A percentile compares a stretch with the other conserved stretches of the same genome.
These are phyloP conservation scores for Helianthus tuberosus DNA, from an alignment of 129 eudicot species.

Conservation along the genomic window DNA sequence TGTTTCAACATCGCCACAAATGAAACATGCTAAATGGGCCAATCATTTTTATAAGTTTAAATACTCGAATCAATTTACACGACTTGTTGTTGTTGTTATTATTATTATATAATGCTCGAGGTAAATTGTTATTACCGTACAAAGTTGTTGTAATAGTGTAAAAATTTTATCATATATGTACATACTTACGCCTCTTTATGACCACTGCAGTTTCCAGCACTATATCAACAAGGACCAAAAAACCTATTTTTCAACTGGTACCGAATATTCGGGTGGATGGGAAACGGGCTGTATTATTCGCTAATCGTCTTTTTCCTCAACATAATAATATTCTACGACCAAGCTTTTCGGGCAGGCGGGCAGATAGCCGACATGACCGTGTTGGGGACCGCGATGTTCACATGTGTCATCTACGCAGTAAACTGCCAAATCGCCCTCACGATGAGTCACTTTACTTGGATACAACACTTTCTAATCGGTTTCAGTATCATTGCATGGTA, in stretches of 20 bases:
- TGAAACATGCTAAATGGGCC: too few species aligned
- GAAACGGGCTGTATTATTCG: conserved; percentile 86
- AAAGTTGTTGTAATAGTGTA: not conserved
- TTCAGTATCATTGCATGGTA: conserved; percentile 78
- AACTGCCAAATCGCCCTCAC: conserved; percentile 93
- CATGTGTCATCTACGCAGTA: conserved; percentile 79
- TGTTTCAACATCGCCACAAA: too few species aligned
- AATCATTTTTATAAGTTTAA: too few species aligned
- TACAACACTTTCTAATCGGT: conserved; percentile 82
- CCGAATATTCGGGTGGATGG: conserved; percentile 94
- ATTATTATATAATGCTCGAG: too few species aligned
- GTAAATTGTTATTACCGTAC: not conserved
- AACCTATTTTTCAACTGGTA: conserved; percentile 92
- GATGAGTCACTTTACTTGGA: conserved; percentile 98
- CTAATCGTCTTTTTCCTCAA: conserved; percentile 79
- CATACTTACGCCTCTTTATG: not conserved
- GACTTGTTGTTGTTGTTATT: too few species aligned
- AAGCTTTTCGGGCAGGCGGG: conserved; percentile 76
- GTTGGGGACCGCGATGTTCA: conserved; percentile 93
- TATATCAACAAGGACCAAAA: conserved; percentile 95
- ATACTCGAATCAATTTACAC: too few species aligned
- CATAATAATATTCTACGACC: conserved; percentile 79
- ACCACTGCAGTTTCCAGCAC: conserved; percentile 81
- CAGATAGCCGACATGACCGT: conserved; percentile 90
- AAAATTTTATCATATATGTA: not conserved